These are phyloP conservation scores for Wickerhamiella musiphila DNA, from an alignment of 805 yeast genomes.

Conservation along the genomic window DNA sequence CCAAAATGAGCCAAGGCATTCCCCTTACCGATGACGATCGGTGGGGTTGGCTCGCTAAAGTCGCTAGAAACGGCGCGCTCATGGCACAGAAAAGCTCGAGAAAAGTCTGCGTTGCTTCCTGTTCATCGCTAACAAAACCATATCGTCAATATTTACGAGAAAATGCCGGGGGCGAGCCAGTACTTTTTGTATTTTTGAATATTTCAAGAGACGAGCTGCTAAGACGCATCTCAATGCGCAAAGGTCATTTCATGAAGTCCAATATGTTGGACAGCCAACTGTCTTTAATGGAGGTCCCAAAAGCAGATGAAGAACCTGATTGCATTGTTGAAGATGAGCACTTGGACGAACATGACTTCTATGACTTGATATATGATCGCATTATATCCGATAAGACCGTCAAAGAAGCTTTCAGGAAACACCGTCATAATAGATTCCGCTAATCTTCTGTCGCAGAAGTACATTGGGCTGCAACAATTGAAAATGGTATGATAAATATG, in stretches of 20 bases:
- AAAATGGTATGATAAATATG: too few relatives aligned
- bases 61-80: constrained; percentile 28
- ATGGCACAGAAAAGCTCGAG: constrained; percentile 17
- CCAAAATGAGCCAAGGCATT: constrained; percentile 65
- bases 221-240: constrained; percentile 42
- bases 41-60: constrained; percentile 64
- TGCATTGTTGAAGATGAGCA: constrained; percentile 11
- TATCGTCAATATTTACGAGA: constrained; percentile 50
- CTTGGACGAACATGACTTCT: constrained; percentile 7
- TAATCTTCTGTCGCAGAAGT: too few relatives aligned
- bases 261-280: constrained; percentile 72
- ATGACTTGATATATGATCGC: not conserved
- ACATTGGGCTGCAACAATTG: too few relatives aligned
- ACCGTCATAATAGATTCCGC: not conserved
- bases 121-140: constrained; percentile 64
- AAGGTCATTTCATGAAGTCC: constrained; percentile 74
- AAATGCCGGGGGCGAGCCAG: constrained; percentile 16
- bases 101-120: constrained; percentile 40
- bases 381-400: not conserved
- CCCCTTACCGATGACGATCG: constrained; percentile 84
- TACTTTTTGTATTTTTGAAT: constrained; percentile 49
- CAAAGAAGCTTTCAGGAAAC: too few relatives aligned
- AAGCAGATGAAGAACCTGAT: constrained; percentile 13
- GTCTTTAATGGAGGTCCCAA: constrained; percentile 56
- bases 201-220: constrained; percentile 45